Evolutionary conservation across 129 eudicot species (phyloP).

Genomic region (Heracleum sosnowskyi): DNA sequence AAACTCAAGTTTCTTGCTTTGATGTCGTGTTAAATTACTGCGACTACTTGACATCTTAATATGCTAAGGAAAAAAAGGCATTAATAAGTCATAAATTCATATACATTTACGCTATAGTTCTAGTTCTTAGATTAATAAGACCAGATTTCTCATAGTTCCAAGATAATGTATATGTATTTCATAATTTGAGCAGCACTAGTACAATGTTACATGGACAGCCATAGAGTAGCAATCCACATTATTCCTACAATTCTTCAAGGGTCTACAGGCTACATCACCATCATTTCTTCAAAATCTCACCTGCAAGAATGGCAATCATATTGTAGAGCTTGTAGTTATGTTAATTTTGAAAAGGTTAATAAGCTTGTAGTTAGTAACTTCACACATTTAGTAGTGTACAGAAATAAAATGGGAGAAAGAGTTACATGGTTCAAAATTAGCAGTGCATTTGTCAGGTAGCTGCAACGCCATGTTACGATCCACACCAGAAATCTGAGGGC

Average conservation of each 20-base stretch:
- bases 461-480: slow-evolving; percentile 89
- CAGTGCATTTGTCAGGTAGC: slow-evolving; percentile 84
- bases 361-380: not conserved
- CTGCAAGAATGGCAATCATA: slow-evolving; percentile 4
- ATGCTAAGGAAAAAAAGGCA: too few species aligned
- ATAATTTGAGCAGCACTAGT: not conserved
- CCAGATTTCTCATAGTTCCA: not conserved
- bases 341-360: not conserved
- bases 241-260: slow-evolving; percentile 1
- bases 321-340: not conserved
- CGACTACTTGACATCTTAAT: too few species aligned
- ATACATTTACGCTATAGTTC: too few species aligned
- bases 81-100: too few species aligned
- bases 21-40: too few species aligned
- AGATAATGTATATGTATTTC: not conserved
- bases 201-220: slow-evolving; percentile 1
- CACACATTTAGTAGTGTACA: too few species aligned
- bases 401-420: not conserved
- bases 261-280: not conserved
- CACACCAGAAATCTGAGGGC: slow-evolving; percentile 95
- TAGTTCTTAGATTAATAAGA: too few species aligned
- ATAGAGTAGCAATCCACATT: slow-evolving; percentile 9
- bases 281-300: slow-evolving; percentile 11
- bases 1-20: too few species aligned
- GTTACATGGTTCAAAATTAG: slow-evolving; percentile 85